Base-by-base conservation (phyloP, 176 grass and related monocot genomes). In the Poa annua region DNA sequence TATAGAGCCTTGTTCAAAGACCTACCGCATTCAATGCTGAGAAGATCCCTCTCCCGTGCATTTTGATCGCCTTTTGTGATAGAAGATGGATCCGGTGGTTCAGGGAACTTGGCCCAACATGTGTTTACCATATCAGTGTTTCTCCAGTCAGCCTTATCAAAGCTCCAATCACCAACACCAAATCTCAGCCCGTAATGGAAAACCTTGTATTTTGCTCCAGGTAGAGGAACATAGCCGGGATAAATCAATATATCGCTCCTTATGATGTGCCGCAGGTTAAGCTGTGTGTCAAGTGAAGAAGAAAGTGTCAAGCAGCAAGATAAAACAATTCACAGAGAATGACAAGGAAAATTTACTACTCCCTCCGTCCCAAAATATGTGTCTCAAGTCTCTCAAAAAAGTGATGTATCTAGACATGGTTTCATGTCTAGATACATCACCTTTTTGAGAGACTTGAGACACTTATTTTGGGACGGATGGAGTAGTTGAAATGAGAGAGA, bases 141-240 rank as follows among this genome's bases (percentile, higher is more conserved):
- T 90, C 96, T 90, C 96, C 96, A 98, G 42, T 90, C 87, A 83
- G 96, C 92, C 87, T 98, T 98, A 67, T 98, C 96, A 78, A 98
- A 95, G 69, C 96, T 98, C 96, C 96, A 98, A 66, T 88, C 88
- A 69, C 91, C 93, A 86, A 98, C 89, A 22, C 77, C 84, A 91
- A 95, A 98, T 87, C 92, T 91, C 68, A 98, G 80, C 41, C 96
- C 96, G 8, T 98, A 98, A 85, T 98, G 92, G 85, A 98, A 98
- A 71, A 98, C 89, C 89, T 88, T 92, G 78, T 93, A 91, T 38
- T 86, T 88, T 72, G 14, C 73, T 84, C 88, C 85, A 80, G 86
- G 79, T 80, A 88, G 59, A 36, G 96, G 96, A 81, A 92, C 80
- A 53, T 98, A 98, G 79, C 96, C 96, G 39, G 96, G 96, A 80